Base-by-base conservation (phyloP, 1,284 basidiomycete genomes). In the Puccinia polysora region DNA sequence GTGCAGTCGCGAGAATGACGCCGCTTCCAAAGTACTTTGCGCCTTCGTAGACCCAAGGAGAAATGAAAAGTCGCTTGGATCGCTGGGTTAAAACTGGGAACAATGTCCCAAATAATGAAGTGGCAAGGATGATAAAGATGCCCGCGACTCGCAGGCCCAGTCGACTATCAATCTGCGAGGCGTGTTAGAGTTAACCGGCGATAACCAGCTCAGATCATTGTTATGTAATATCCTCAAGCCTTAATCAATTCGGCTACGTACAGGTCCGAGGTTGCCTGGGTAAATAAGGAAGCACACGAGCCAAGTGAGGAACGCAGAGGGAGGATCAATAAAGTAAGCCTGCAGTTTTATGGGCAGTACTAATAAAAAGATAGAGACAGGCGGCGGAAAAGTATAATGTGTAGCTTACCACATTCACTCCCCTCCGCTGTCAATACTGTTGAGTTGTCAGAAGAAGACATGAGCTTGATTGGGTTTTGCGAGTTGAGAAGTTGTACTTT, bases 1-100 rank as follows among this genome's bases (percentile, higher is more conserved):
- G 81, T 2, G 81, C 81, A 4, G 95, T 97, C 0, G 91, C 91
- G 75, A 97, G 90, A 70, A 83, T 79, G 74, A 77, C 75, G 65
- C 63, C 75, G n/a, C 68, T 70, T 40, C 68, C 68, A 53, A 70
- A 70, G 40, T 70, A 70, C 43, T 70, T 70, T 8, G 59, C 56
- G 15, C 30, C 55, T 20, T 70, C 68, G 32, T 70, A 70, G 15
- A 52, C 20, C 40, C 43, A 45, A 34, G 68, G 56, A 12, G 56
- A 43, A 53, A 70, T 15, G 20, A 23, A 36, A 18, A 52, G 20
- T n/a, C 43, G 23, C 4, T 23, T 62, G 28, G 58, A 62, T 20
- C 45, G 56, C 30, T 49, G 56, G 52, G 58, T 52, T 8, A 70
- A 34, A 25, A 70, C 50, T 2, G 68, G 68, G 23, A 70, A 60